Base-by-base conservation (phyloP, 164 flowering plant genomes). In the Magnolia officinalis region DNA sequence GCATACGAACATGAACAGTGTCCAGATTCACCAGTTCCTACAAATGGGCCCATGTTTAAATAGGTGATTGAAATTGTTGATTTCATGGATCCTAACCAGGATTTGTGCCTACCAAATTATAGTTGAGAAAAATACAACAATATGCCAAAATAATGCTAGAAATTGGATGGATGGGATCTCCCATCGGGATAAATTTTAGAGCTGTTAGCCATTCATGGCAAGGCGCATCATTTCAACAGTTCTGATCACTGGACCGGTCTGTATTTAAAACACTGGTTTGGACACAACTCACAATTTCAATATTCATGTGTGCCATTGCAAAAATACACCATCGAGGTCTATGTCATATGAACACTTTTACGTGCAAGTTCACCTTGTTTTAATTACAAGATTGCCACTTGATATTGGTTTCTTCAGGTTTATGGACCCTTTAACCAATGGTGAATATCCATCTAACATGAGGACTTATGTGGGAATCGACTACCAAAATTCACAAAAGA, bases 361-460 rank as follows among this genome's bases (percentile, higher is more conserved):
- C 21, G 11, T 8, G 21, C 26, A 3, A 8, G 14, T 65, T 13
- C 9, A 9, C n/a, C 11, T 11, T 20, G 5, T 37, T 16, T 26
- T 13, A 14, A 19, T 24, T 67, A 67, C 8, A 11, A 11, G 8
- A 9, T 8, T 21, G n/a, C 11, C 13, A 8, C 13, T 55, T 55
- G 61, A 11, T 55, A 4, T 20, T 66, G 26, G n/a, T 31, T 72
- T 1, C 21, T 52, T 24, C 45, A 77, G 79, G 75, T 72, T 72
- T 37, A 19, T 72, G 71, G 72, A 72, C 6, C 79, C 79, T 13
- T 29, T 77, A 55, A 26, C 55, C 1, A 14, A n/a, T 6, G 79
- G 79, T 8, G n/a, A 18, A 16, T 77, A 77, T 67, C 79, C 79
- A 65, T 2, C 0, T 6, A 20, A 9, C 1, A 77, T 77, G 79